Conservation (phyloP, 345 rosid genomes). For the Gossypium ekmanianum region DNA sequence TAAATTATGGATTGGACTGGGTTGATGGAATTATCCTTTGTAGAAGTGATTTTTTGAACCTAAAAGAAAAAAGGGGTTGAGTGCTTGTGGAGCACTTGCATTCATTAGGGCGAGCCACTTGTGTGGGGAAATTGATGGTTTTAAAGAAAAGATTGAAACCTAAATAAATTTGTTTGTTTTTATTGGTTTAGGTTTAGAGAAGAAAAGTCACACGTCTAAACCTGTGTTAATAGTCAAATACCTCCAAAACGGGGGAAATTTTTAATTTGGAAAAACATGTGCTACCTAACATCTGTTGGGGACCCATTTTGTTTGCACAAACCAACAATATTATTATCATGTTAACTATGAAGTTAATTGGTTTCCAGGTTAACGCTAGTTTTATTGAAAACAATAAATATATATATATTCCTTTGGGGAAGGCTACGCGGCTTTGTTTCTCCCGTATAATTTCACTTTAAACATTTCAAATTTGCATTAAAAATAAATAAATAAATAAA, state of each 20-base stretch:
- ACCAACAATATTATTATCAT: not conserved
- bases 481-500: too few relatives aligned
- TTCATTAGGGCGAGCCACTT: conserved; percentile 8
- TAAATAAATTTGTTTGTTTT: not conserved
- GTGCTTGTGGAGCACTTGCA: not conserved
- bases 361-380: not conserved
- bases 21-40: too few relatives aligned
- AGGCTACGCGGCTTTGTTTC: conserved; percentile 18
- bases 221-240: not conserved
- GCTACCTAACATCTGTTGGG: not conserved
- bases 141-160: not conserved
- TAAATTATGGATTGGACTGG: too few relatives aligned
- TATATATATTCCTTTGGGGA: not conserved
- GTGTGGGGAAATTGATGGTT: not conserved
- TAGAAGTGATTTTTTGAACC: too few relatives aligned
- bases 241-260: not conserved
- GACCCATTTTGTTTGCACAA: not conserved
- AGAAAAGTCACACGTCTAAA: not conserved
- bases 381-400: not conserved
- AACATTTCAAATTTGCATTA: not conserved
- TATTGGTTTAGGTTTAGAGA: not conserved
- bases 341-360: not conserved
- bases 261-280: conserved; percentile 11
- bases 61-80: not conserved
- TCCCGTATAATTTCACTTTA: not conserved